phyloP scores from a whole-genome alignment of 345 rosid genomes.

The Corymbia maculata region DNA sequence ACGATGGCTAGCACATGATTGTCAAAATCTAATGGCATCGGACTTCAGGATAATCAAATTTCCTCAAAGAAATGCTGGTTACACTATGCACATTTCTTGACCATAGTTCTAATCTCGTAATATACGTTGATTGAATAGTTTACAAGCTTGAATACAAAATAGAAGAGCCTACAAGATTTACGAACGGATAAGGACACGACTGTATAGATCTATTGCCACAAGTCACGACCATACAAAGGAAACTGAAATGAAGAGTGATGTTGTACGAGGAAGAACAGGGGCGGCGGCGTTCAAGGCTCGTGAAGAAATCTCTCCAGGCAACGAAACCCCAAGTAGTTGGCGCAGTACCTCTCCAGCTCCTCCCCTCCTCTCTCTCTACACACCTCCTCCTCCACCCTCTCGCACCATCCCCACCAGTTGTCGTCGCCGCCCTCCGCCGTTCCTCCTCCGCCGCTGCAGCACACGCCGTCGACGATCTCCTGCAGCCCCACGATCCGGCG shows the following conservation, averaged over 20 bases:
- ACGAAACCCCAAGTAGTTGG: conserved; percentile 72
- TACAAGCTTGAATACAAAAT: background rate
- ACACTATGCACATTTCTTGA: background rate
- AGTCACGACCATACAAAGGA: background rate
- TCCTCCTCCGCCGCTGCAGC: conserved; percentile 14
- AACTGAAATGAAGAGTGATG: background rate
- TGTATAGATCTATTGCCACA: background rate
- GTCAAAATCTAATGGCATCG: background rate
- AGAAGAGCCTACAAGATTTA: background rate
- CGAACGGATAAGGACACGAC: background rate
- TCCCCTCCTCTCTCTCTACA: conserved; percentile 79
- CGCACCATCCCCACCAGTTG: conserved; percentile 35
- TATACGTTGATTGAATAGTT: background rate
- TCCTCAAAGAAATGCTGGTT: background rate
- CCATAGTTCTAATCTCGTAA: background rate
- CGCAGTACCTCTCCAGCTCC: conserved; percentile 80
- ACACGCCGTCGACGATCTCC: conserved; percentile 66
- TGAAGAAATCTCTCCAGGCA: conserved; percentile 79
- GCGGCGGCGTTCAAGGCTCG: conserved; percentile 4
- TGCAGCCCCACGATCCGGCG: conserved; percentile 77
- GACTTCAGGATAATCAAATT: background rate
- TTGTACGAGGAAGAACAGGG: background rate
- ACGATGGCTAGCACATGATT: background rate
- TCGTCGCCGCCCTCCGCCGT: conserved; percentile 2
- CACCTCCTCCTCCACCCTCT: conserved; percentile 43